phyloP scores from a whole-genome alignment of 2,329 filamentous ascomycete species.

The Sarocladium brachiariae region DNA sequence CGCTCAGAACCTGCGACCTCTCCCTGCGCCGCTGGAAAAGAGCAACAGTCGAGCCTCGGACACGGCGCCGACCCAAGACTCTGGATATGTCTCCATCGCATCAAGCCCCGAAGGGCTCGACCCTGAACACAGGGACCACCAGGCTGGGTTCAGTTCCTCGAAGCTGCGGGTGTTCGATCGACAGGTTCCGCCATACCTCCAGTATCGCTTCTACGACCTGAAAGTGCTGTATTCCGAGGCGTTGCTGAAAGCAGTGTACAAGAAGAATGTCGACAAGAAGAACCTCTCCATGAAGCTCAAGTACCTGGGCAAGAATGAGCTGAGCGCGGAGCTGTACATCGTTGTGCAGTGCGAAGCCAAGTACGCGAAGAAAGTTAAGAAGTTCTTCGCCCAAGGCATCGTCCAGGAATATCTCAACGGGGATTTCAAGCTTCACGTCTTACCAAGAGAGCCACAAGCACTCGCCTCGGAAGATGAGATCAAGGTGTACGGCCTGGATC shows the following conservation, averaged over 20 bases:
- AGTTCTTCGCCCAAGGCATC: too few species aligned
- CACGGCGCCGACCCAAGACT: not conserved
- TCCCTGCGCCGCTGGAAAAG: not conserved
- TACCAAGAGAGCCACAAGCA: too few species aligned
- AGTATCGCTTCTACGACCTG: conserved; percentile 10
- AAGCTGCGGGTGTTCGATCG: conserved; percentile 3
- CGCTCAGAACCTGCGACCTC: not conserved
- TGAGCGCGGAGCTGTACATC: too few species aligned
- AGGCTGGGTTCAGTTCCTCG: not conserved
- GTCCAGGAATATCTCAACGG: too few species aligned
- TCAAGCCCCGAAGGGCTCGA: conserved; percentile 1
- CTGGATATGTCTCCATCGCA: not conserved
- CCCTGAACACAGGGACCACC: not conserved
- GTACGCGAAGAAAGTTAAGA: too few species aligned
- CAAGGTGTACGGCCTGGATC: too few species aligned
- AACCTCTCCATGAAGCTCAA: too few species aligned
- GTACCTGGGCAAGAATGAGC: too few species aligned
- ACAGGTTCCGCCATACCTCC: not conserved
- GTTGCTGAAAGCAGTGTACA: not conserved
- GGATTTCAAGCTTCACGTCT: too few species aligned
- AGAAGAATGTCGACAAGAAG: too few species aligned
- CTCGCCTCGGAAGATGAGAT: too few species aligned
- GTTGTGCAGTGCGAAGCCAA: too few species aligned
- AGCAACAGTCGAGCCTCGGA: not conserved
- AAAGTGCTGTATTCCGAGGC: conserved; percentile 9